Evolutionary conservation across 768 basidiomycete genomes (phyloP).

Genomic region (Clitopilus passeckerianus): DNA sequence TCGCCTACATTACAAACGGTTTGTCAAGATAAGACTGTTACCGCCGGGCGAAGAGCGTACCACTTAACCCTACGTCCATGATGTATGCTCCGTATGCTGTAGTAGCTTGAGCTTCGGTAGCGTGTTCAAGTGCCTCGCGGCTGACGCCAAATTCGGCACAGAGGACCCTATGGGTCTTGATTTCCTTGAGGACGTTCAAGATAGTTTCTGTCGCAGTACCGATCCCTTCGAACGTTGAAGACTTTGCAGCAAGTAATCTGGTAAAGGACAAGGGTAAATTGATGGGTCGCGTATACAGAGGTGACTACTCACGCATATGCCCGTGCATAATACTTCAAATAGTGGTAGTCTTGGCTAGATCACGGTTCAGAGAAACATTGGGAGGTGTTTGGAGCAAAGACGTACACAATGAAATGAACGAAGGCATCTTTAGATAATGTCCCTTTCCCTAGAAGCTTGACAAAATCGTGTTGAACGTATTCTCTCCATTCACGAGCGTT

Average conservation of each 20-base stretch:
- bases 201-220: constrained; percentile 59
- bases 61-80: constrained; percentile 71
- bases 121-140: constrained; percentile 50
- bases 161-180: constrained; percentile 63
- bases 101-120: constrained; percentile 65
- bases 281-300: not conserved
- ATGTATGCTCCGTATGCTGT: constrained; percentile 87
- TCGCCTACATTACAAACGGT: constrained; percentile 45
- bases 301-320: constrained; percentile 56
- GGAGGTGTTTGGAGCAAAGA: not conserved
- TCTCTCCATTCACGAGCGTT: constrained; percentile 56
- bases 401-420: constrained; percentile 80
- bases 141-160: constrained; percentile 70
- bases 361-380: not conserved
- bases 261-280: not conserved
- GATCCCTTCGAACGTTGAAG: constrained; percentile 58
- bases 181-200: constrained; percentile 61
- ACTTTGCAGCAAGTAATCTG: constrained; percentile 78
- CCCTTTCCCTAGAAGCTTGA: constrained; percentile 68
- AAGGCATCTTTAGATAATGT: constrained; percentile 64
- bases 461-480: constrained; percentile 85
- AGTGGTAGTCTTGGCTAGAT: constrained; percentile 74
- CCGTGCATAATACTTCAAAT: constrained; percentile 79
- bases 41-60: constrained; percentile 22
- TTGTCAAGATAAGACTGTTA: not conserved